Evolutionary conservation across 2,329 filamentous ascomycete genomes (phyloP), one percentile per base, ranked within the genome.

Genomic region (Phoma sp.): DNA sequence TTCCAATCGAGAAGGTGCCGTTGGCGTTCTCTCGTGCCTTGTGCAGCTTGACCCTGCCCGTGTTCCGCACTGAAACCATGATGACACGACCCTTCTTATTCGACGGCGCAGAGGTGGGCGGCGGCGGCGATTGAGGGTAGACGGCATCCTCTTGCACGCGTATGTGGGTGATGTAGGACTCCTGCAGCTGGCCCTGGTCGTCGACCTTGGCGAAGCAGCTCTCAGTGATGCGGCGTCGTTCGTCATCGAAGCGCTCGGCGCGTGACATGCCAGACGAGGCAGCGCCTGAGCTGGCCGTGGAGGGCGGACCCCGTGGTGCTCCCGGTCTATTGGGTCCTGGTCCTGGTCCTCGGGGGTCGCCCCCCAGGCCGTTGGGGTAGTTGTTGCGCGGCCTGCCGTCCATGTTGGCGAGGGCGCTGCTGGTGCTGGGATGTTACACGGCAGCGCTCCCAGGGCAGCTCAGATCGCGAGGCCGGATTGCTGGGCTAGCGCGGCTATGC

Each of bases 161-260:
- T 67, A 98, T 93, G 73, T 99, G 95, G 22, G 95, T 99, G 68
- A 99, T 99, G 79, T 99, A 99, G 30, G 92, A 97, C 79, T 99
- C 95, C 64, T 87, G 80, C 64, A 90, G 82, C 56, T 91, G 89
- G 63, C 93, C 93, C 77, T 96, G 90, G 37, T 86, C 83, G 72
- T 98, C 95, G 69, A 88, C 88, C 80, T 96, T 97, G 75, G 81
- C 85, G 80, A 98, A 99, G 79, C 93, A 97, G 77, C 90, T 96
- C 60, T 96, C 90, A 61, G 96, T 89, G 68, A 99, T 97, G 73
- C 95, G 87, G 74, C 86, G 84, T 82, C 97, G 96, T 82, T 99
- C 95, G 71, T 98, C 92, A 76, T 99, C 95, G 75, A 98, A 99
- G 67, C 86, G 86, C 79, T 96, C 91, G 50, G 93, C 93, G 70